These are phyloP conservation scores for Ogataea hybrid DNA, from an alignment of 1,139 yeast species.

Conservation along the genomic window DNA sequence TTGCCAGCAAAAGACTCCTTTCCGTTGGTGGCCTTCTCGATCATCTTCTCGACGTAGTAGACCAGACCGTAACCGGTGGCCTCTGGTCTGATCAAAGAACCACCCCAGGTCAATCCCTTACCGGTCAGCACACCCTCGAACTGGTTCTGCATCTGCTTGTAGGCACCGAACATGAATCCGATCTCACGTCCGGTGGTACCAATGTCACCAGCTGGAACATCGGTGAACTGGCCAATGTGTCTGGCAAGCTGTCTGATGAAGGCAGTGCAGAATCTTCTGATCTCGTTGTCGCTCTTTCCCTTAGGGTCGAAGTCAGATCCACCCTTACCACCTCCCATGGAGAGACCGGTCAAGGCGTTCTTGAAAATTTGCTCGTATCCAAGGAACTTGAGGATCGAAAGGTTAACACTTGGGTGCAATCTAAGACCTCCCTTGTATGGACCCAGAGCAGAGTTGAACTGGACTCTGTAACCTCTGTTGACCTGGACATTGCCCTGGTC, in stretches of 20 bases:
- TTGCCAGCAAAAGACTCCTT: conserved; percentile 88
- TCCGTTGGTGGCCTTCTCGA: conserved; percentile 87
- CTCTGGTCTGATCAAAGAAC: conserved; percentile 97
- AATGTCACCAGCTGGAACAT: conserved; percentile 98
- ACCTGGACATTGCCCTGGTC: conserved; percentile 90
- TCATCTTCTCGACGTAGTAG: conserved; percentile 97
- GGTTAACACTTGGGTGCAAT: conserved; percentile 95
- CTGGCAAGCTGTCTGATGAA: conserved; percentile 95
- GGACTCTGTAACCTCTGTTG: conserved; percentile 97
- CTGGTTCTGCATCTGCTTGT: conserved; percentile 86
- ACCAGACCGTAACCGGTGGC: conserved; percentile 98
- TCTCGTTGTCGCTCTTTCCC: conserved; percentile 88
- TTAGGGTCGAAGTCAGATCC: conserved; percentile 98
- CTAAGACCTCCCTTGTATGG: conserved; percentile 99
- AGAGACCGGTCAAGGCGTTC: conserved; percentile 94
- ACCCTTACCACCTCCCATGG: conserved; percentile 99
- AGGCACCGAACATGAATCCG: conserved; percentile 95
- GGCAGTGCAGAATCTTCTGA: conserved; percentile 93
- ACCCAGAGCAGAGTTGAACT: conserved; percentile 96
- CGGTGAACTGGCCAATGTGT: conserved; percentile 96
- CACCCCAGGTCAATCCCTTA: conserved; percentile 98
- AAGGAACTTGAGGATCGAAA: conserved; percentile 90
- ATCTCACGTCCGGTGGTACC: conserved; percentile 93
- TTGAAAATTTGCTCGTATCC: conserved; percentile 99
- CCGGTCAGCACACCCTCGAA: conserved; percentile 99